A percentile compares a stretch with the other conserved stretches of the same genome.
These are phyloP conservation scores for Linaria vulgaris DNA, from an alignment of 257 asterid species.

Conservation along the genomic window DNA sequence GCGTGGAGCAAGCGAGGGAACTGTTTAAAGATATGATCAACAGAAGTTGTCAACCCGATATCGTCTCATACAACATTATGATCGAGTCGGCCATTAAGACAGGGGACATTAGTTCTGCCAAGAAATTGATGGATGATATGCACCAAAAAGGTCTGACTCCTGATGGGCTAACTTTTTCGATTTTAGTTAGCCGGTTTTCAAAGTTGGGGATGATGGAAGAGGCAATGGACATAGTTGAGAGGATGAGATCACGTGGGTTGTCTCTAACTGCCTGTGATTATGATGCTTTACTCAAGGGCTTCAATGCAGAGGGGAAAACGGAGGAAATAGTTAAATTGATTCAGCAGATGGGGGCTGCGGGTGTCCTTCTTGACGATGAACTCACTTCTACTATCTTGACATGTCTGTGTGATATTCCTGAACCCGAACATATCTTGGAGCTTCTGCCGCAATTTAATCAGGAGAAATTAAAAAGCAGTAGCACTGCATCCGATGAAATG, in stretches of 20 bases:
- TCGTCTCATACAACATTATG: conserved; percentile 59
- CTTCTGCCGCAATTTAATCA: conserved; percentile 49
- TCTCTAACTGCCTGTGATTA: conserved; percentile 40
- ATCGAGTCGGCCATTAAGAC: conserved; percentile 48
- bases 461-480: conserved; percentile 33
- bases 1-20: conserved; percentile 58
- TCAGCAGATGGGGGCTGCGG: conserved; percentile 49
- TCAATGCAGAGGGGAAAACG: conserved; percentile 42
- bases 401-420: conserved; percentile 51
- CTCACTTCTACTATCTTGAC: conserved; percentile 57
- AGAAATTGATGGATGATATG: conserved; percentile 54
- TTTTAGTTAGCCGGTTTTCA: conserved; percentile 56
- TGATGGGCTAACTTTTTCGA: conserved; percentile 52
- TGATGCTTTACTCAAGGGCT: conserved; percentile 68
- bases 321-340: conserved; percentile 52
- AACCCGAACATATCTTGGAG: conserved; percentile 40
- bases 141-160: conserved; percentile 46
- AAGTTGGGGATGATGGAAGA: conserved; percentile 56
- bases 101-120: conserved; percentile 51
- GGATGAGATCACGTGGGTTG: conserved; percentile 56
- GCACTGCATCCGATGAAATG: conserved; percentile 42
- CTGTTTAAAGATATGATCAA: conserved; percentile 53
- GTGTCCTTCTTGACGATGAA: conserved; percentile 52
- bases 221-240: conserved; percentile 54
- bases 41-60: conserved; percentile 45